Base-by-base conservation (phyloP, 2,329 filamentous ascomycete species). In the Colletotrichum scovillei region DNA sequence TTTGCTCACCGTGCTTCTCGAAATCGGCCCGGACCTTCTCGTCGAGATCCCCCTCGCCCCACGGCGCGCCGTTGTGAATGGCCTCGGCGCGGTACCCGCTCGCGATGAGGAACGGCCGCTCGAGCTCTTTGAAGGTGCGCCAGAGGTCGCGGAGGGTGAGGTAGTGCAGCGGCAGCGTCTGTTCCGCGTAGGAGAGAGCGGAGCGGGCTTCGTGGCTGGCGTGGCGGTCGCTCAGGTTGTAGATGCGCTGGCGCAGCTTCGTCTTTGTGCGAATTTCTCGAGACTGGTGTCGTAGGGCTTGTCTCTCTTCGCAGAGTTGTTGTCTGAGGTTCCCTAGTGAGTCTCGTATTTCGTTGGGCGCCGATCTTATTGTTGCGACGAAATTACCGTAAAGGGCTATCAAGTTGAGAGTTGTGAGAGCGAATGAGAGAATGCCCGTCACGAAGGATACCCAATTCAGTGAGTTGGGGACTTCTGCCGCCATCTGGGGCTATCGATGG, bases 361-460 rank as follows among this genome's bases (percentile, higher is more conserved):
- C 71, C 11, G 67, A 56, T 11, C 56, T 60, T 14, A 73, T 70
- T 1, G 71, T 73, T 12, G 67, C 56, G 22, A 73, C 67, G 9
- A 73, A 73, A 35, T 66, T 73, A 26, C 28, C 71, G 56, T 73
- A 73, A 35, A 73, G 19, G 9, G 71, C 71, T 35, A 73, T 46
- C 46, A 73, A 57, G 62, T 73, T 73, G 49, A 73, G 71, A 4
- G 52, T 57, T 12, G 71, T 73, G 35, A 73, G 62, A 28, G 32
- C 71, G 30, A 73, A 73, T 22, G 67, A 42, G 22, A 73, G 67
- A 56, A 73, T 73, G 60, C 71, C 71, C 1, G 71, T 73, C 8
- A 73, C 56, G 35, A 73, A 73, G 9, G 71, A 73, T 22, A 73
- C 53, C 71, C 71, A 73, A 28, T 73, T 73, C 11, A 73, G 62